Conservation (phyloP, 1,139 yeast species). For the Geotrichum siamense region DNA sequence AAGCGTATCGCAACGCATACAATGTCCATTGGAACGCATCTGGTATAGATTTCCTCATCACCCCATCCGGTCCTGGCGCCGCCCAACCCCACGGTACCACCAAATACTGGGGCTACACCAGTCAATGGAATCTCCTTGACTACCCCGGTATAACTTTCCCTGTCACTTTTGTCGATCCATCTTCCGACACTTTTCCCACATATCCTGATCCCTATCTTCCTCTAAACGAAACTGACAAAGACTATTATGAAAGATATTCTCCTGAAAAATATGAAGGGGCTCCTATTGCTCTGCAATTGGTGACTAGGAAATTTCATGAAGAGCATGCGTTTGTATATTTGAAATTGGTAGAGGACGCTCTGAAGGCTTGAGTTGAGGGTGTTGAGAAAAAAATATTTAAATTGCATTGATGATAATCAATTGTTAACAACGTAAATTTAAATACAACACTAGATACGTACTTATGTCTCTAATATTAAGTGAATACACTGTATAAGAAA, state of each 20-base stretch:
- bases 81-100: conserved; percentile 63
- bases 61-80: conserved; percentile 64
- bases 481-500: too few relatives aligned
- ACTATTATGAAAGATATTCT: conserved; percentile 29
- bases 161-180: conserved; percentile 42
- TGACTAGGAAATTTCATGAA: conserved; percentile 39
- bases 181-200: conserved; percentile 31
- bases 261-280: conserved; percentile 39
- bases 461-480: too few relatives aligned
- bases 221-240: conserved; percentile 29
- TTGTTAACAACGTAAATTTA: too few relatives aligned
- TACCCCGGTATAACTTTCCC: conserved; percentile 48
- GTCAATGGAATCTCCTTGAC: conserved; percentile 47
- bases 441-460: too few relatives aligned
- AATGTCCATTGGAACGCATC: conserved; percentile 40
- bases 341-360: conserved; percentile 12
- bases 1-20: conserved; percentile 32
- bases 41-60: conserved; percentile 58
- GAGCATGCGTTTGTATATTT: conserved; percentile 25
- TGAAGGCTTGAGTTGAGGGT: too few relatives aligned
- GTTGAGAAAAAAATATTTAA: too few relatives aligned
- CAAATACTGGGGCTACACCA: conserved; percentile 59
- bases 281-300: conserved; percentile 40
- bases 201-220: conserved; percentile 28
- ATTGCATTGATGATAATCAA: too few relatives aligned